These are phyloP conservation scores for Croton laevigatus DNA, from an alignment of 441 rosid genomes.

Conservation along the genomic window DNA sequence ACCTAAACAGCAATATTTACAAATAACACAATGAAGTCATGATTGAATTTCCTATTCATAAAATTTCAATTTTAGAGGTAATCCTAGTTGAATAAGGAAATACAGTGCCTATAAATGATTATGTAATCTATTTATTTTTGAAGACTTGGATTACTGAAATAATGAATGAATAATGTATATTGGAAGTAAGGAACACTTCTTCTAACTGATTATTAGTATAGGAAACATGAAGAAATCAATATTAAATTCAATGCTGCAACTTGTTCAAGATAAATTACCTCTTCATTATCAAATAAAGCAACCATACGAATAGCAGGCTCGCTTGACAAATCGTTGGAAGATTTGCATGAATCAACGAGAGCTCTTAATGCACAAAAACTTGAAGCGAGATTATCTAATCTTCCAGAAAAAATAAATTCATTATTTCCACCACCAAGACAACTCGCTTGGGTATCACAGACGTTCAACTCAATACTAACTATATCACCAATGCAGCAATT, in stretches of 20 bases:
- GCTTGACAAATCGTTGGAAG: slow-evolving; percentile 47
- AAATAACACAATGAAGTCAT: neutral
- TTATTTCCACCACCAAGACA: slow-evolving; percentile 92
- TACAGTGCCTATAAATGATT: too few relatives aligned
- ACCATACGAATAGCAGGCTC: slow-evolving; percentile 78
- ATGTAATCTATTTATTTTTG: neutral
- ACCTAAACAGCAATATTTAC: slow-evolving; percentile 51
- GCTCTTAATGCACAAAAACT: slow-evolving; percentile 89
- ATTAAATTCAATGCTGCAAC: neutral
- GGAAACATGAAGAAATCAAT: slow-evolving; percentile 11
- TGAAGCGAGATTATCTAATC: slow-evolving; percentile 92
- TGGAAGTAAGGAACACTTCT: neutral
- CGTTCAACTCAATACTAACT: slow-evolving; percentile 75
- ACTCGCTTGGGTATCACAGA: slow-evolving; percentile 95
- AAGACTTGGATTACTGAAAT: neutral
- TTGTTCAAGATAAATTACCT: slow-evolving; percentile 45
- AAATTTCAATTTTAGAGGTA: neutral
- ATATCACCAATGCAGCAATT: slow-evolving; percentile 64
- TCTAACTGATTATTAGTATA: slow-evolving; percentile 2
- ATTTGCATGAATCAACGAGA: slow-evolving; percentile 67
- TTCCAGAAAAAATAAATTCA: slow-evolving; percentile 92
- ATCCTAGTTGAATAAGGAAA: neutral
- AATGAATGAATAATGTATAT: neutral
- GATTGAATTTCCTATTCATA: neutral
- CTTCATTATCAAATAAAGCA: slow-evolving; percentile 95